These are phyloP conservation scores for Rhodofomes roseus DNA, from an alignment of 1,284 basidiomycete species.

Conservation along the genomic window DNA sequence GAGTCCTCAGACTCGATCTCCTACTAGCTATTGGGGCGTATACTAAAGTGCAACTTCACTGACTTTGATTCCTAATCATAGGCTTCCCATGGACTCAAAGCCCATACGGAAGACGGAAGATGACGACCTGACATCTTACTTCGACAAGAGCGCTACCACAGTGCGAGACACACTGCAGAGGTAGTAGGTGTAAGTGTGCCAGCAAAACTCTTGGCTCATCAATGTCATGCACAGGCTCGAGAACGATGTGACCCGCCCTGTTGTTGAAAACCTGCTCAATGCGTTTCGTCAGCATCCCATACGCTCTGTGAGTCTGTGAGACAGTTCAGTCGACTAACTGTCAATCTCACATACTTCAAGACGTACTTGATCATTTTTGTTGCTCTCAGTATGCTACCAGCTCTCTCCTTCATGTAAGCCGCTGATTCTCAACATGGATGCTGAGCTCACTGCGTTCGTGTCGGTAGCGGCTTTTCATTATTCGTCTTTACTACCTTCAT, in stretches of 20 bases:
- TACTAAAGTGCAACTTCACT: no score
- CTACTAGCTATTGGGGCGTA: no score
- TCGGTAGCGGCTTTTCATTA: conserved; percentile 6
- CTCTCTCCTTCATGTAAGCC: conserved; percentile 8
- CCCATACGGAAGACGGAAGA: neutral
- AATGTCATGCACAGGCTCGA: conserved; percentile 1
- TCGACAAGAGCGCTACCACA: conserved; percentile 8
- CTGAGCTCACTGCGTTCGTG: neutral
- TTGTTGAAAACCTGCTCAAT: neutral
- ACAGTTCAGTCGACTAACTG: neutral
- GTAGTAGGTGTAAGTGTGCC: neutral
- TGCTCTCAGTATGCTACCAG: conserved; percentile 4
- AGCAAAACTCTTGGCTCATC: neutral
- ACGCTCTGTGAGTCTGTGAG: conserved; percentile 4
- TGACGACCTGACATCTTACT: conserved; percentile 6
- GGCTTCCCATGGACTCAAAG: neutral
- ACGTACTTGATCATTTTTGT: conserved; percentile 6
- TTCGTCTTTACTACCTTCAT: conserved; percentile 7
- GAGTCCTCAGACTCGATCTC: no score
- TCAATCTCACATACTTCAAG: neutral
- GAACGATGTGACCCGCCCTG: conserved; percentile 1
- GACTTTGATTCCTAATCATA: no score
- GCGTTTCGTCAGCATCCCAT: conserved; percentile 3
- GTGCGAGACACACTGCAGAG: conserved; percentile 1
- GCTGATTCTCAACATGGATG: no score